Base-by-base conservation (phyloP, 768 basidiomycete species). In the Lactifluus pinguis region DNA sequence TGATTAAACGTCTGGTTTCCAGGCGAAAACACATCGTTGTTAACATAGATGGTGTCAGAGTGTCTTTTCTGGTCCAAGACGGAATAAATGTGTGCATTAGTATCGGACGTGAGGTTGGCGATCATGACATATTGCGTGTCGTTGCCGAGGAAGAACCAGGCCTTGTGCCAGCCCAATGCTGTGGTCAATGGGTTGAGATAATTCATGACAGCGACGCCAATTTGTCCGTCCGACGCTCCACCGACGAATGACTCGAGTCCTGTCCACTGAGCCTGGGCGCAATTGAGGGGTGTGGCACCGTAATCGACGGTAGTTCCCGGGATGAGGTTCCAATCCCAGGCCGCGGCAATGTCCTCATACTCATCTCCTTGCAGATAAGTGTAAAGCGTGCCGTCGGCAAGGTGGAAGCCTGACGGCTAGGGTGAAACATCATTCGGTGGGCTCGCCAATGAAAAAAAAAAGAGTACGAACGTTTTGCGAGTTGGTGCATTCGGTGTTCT, bases 311-410 rank as follows among this genome's bases (percentile, higher is more conserved):
- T 89, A 38, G 76, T 87, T 0, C 87, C 87, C 7, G 87, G 87
- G 49, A 89, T 82, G 7, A 86, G 76, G 65, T 87, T 83, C 87
- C 87, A 89, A 70, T 89, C 85, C 86, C 86, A 86, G 2, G 82
- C 76, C 3, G 81, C 86, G 4, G 81, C 72, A 38, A 88, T 88
- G 66, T 87, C 85, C 67, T 86, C 83, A 68, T 88, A 89, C 69
- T 89, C 87, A 65, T 81, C 73, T 14, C 87, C 87, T 52, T 72
- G 72, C 25, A 84, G 67, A 69, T 87, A 87, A 0, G 83, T 87
- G 69, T 84, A 82, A 10, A 83, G 69, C 0, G 78, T 77, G 3
- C 86, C 87, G 57, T 87, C 84, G 4, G 84, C 77, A 8, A 89
- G 75, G 67, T 89, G 87, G 72, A 87, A 86, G 6, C 63, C 65